Conservation (phyloP, 495 filamentous ascomycete species). For the Penicillium nucicola region DNA sequence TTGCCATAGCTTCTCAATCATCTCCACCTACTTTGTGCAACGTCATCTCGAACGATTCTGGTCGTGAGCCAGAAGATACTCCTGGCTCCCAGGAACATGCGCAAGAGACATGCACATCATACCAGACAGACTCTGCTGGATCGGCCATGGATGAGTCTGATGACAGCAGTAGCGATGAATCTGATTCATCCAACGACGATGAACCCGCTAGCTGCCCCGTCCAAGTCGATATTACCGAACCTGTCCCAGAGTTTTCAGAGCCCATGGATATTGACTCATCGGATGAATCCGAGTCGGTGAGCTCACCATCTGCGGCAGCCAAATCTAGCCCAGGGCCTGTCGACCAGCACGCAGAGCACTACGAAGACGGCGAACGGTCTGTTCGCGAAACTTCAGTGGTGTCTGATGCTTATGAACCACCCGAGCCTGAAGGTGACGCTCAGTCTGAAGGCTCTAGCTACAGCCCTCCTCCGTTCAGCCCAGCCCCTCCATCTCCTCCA, state of each 20-base stretch:
- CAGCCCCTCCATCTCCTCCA: constrained; percentile 26
- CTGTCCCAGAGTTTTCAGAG: not conserved
- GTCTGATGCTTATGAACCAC: constrained; percentile 59
- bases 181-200: constrained; percentile 18
- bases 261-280: not conserved
- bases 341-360: constrained; percentile 8
- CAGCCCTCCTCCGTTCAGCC: constrained; percentile 39
- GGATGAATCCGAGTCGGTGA: not conserved
- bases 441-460: constrained; percentile 32
- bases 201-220: not conserved
- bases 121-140: constrained; percentile 28
- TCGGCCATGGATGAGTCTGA: constrained; percentile 44
- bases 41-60: no score
- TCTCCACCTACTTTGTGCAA: no score
- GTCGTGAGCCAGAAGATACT: no score
- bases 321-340: not conserved
- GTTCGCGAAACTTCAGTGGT: constrained; percentile 29
- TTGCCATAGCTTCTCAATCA: no score
- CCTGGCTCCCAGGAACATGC: no score
- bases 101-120: constrained; percentile 8
- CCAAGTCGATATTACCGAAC: not conserved
- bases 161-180: constrained; percentile 20
- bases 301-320: not conserved
- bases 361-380: constrained; percentile 5
- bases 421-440: constrained; percentile 41